Evolutionary conservation across 2,329 filamentous ascomycete species (phyloP).

Genomic region (Calonectria ilicicola): DNA sequence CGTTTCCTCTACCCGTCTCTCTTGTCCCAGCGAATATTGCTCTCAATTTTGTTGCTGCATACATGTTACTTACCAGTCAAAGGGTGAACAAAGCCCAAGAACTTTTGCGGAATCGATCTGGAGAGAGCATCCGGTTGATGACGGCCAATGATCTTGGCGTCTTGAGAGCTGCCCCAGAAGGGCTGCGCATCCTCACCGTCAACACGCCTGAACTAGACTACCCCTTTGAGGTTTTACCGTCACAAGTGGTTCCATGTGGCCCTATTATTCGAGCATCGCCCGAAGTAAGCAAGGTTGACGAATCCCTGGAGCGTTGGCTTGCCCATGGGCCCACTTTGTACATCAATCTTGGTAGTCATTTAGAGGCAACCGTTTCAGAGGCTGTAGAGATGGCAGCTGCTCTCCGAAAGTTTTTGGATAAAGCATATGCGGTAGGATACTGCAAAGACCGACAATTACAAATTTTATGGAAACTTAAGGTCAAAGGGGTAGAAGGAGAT

Average conservation of each 20-base stretch:
- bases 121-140: neutral
- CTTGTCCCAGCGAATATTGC: conserved; percentile 3
- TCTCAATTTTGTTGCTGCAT: neutral
- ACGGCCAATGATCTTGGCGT: conserved; percentile 7
- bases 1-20: neutral
- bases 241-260: neutral
- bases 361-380: neutral
- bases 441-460: neutral
- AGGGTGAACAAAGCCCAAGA: neutral
- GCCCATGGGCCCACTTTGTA: neutral
- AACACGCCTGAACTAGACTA: conserved; percentile 2
- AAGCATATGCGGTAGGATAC: neutral
- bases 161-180: neutral
- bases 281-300: neutral
- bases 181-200: conserved; percentile 1
- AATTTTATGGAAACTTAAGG: conserved; percentile 17
- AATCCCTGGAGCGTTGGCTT: neutral
- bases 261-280: neutral
- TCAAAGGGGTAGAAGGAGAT: neutral
- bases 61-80: conserved; percentile 9
- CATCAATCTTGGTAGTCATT: conserved; percentile 7
- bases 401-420: neutral
- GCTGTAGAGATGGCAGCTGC: conserved; percentile 14
- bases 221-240: neutral
- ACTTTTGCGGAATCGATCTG: neutral